A percentile compares a stretch with the other conserved stretches of the same genome.
These are phyloP conservation scores for Botryococcus braunii DNA, from an alignment of 163 green algal species.

Conservation along the genomic window DNA sequence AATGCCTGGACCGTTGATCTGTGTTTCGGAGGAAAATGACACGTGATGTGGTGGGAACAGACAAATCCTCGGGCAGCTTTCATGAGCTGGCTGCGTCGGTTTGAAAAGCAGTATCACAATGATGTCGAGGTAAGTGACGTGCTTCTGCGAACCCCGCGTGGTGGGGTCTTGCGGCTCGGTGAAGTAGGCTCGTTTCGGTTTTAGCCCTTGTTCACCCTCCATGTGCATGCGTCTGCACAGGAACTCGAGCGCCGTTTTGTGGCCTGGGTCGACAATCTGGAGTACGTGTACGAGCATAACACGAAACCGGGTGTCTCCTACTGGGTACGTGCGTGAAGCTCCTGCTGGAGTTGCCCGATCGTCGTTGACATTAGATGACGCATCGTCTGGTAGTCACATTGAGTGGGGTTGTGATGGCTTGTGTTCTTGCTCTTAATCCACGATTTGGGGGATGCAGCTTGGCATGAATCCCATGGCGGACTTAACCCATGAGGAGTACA, in stretches of 20 bases:
- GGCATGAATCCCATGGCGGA: slow-evolving; percentile 73
- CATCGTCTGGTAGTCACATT: background rate
- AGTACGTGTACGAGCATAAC: slow-evolving; percentile 70
- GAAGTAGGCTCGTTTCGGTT: background rate
- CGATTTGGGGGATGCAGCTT: slow-evolving; percentile 38
- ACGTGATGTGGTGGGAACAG: slow-evolving; percentile 4
- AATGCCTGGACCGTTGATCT: background rate
- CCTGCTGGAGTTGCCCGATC: background rate
- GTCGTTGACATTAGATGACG: background rate
- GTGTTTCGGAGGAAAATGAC: background rate
- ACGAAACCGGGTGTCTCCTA: slow-evolving; percentile 25
- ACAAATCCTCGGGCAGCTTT: slow-evolving; percentile 17
- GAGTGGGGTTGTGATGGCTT: background rate
- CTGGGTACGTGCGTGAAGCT: slow-evolving; percentile 26
- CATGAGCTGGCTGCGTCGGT: slow-evolving; percentile 28
- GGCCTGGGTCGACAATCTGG: slow-evolving; percentile 71
- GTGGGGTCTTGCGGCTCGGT: background rate
- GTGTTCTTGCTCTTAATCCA: background rate
- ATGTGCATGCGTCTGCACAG: slow-evolving; percentile 14
- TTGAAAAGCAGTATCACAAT: slow-evolving; percentile 41
- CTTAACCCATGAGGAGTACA: slow-evolving; percentile 73
- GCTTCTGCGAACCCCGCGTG: background rate
- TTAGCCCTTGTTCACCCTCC: background rate
- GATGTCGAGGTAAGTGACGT: slow-evolving; percentile 26
- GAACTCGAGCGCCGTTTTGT: slow-evolving; percentile 58